phyloP scores from a whole-genome alignment of 1,139 yeast genomes.

The Petasospora rhodanensis region DNA sequence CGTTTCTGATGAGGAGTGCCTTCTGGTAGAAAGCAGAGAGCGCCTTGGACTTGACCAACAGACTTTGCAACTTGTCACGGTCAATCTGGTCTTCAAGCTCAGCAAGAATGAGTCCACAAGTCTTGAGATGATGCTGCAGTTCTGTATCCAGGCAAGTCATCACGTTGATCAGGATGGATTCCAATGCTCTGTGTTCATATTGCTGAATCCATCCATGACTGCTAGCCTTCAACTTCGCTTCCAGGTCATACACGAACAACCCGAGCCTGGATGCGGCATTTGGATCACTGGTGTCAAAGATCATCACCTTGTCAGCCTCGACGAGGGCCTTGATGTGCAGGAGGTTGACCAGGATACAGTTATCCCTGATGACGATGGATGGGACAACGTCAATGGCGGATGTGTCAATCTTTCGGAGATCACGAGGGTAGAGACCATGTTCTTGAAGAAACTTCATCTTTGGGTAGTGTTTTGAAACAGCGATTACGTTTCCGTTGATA shows the following conservation, averaged over 20 bases:
- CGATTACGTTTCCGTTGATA: slow-evolving; percentile 61
- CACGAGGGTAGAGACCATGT: slow-evolving; percentile 77
- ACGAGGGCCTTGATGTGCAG: slow-evolving; percentile 85
- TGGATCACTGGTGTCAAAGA: slow-evolving; percentile 66
- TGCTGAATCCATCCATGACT: slow-evolving; percentile 29
- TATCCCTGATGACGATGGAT: slow-evolving; percentile 71
- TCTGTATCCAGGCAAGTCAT: slow-evolving; percentile 83
- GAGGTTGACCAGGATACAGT: slow-evolving; percentile 74
- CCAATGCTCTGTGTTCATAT: slow-evolving; percentile 88
- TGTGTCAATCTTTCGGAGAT: slow-evolving; percentile 81
- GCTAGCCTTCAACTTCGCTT: slow-evolving; percentile 52
- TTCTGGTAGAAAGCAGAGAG: slow-evolving; percentile 80
- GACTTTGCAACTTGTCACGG: slow-evolving; percentile 71
- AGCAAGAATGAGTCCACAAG: slow-evolving; percentile 71
- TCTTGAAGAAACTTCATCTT: slow-evolving; percentile 70
- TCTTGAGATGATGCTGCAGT: slow-evolving; percentile 65
- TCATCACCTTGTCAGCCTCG: slow-evolving; percentile 72
- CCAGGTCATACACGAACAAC: slow-evolving; percentile 81
- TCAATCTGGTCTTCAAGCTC: slow-evolving; percentile 87
- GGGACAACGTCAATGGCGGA: slow-evolving; percentile 89
- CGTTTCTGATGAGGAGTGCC: slow-evolving; percentile 75
- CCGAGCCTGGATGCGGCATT: slow-evolving; percentile 64
- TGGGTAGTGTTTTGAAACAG: slow-evolving; percentile 73
- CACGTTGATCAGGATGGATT: slow-evolving; percentile 80
- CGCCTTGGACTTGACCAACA: slow-evolving; percentile 77